phyloP scores from a whole-genome alignment of 345 rosid species.

The Lepidium sativum region DNA sequence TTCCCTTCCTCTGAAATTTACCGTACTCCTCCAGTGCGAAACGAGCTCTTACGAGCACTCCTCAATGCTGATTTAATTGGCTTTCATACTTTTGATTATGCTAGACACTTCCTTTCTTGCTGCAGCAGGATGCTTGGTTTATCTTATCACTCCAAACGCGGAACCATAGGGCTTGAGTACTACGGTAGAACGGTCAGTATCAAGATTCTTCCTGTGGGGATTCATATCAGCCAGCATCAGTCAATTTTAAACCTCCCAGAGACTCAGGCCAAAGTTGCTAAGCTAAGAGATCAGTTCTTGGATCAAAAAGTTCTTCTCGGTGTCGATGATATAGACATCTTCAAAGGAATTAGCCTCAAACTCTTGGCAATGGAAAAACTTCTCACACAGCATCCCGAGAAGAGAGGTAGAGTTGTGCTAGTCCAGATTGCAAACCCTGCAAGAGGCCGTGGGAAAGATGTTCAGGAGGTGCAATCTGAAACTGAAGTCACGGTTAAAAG shows the following conservation, averaged over 20 bases:
- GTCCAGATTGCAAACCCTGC: conserved; percentile 97
- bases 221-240: conserved; percentile 79
- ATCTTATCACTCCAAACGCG: conserved; percentile 82
- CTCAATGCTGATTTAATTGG: conserved; percentile 82
- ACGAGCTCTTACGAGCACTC: conserved; percentile 75
- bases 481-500: conserved; percentile 58
- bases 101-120: conserved; percentile 89
- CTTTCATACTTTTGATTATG: conserved; percentile 92
- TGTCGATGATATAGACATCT: conserved; percentile 95
- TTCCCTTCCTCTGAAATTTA: conserved; percentile 94
- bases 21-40: conserved; percentile 79
- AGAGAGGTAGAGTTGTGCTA: conserved; percentile 65
- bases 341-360: conserved; percentile 87
- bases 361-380: conserved; percentile 93
- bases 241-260: conserved; percentile 65
- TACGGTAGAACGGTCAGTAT: conserved; percentile 85
- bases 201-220: conserved; percentile 91
- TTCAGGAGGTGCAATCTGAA: conserved; percentile 73
- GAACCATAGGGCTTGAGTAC: conserved; percentile 83
- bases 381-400: conserved; percentile 63
- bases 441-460: conserved; percentile 86
- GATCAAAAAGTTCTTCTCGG: conserved; percentile 69
- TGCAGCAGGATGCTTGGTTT: conserved; percentile 95
- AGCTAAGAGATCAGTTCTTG: conserved; percentile 53
- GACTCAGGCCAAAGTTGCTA: conserved; percentile 56